Base-by-base conservation (phyloP, 805 yeast genomes). In the Suhomyces kilbournensis region DNA sequence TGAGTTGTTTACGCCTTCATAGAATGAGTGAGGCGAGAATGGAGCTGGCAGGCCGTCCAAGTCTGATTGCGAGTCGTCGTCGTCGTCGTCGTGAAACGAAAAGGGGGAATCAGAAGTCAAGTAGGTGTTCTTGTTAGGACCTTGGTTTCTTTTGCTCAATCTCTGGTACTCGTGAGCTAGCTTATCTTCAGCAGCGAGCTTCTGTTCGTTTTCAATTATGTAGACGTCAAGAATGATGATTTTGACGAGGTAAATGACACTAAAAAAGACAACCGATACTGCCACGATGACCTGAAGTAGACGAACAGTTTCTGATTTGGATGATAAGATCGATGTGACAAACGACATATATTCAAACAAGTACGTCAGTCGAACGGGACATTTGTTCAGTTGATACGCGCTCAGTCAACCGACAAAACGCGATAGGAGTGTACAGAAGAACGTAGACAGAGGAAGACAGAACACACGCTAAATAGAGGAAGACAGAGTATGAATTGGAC, bases 1-100 rank as follows among this genome's bases (percentile, higher is more conserved):
- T 57, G 78, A 74, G 56, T 69, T 74, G 60, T 75, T 74, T 48
- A 72, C 61, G 50, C 66, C 59, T 47, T 61, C 53, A 59, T 65
- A 65, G 51, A 65, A 64, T 10, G 46, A 30, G 32, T 39, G 19
- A 20, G 45, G n/a, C 15, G 50, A 39, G 30, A 44, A 42, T 20
- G 53, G 46, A 6, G 12, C 46, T 30, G 34, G 19, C 44, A 20
- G 45, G 45, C 38, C 53, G n/a, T 47, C 49, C 39, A 30, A 20
- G 15, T 48, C 53, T 19, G 48, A 50, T 26, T 51, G 52, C 17
- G 57, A 46, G 25, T 35, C 48, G 6, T 34, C 34, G 15, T 19
- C 42, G n/a, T n/a, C n/a, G n/a, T 17, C 42, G 15, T 19, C 42
- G 42, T 38, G 14, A 12, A 38, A 10, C 20, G 42, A 17, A 9